These are phyloP conservation scores for Exserohilum rostratum DNA, from an alignment of 2,329 filamentous ascomycete species.

Conservation along the genomic window DNA sequence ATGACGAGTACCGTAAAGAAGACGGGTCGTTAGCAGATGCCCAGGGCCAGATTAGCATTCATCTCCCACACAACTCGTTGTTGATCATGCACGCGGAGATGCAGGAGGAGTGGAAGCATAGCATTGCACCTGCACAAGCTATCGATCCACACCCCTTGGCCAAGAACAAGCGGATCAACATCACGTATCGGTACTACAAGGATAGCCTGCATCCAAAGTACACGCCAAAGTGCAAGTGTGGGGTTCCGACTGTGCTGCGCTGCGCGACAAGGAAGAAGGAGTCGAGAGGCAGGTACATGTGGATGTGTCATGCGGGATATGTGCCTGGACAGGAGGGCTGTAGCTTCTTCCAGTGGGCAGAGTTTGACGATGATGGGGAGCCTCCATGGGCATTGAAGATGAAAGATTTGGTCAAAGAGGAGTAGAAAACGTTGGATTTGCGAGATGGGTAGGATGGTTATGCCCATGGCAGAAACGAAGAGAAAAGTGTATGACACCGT, in stretches of 20 bases:
- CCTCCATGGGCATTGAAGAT: conserved; percentile 63
- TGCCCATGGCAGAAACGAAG: too few species aligned
- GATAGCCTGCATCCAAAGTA: conserved; percentile 74
- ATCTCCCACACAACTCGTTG: conserved; percentile 91
- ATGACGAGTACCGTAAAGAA: conserved; percentile 53
- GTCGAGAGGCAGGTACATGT: conserved; percentile 82
- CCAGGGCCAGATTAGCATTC: conserved; percentile 87
- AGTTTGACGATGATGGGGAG: conserved; percentile 72
- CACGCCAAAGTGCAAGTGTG: conserved; percentile 80
- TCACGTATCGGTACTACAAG: conserved; percentile 91
- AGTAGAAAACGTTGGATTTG: not conserved
- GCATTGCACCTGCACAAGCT: conserved; percentile 73
- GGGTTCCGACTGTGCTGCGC: conserved; percentile 70
- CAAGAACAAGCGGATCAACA: conserved; percentile 82
- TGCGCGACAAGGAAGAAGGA: conserved; percentile 81
- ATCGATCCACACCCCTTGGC: conserved; percentile 86
- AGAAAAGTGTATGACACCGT: too few species aligned
- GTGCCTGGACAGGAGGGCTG: conserved; percentile 65
- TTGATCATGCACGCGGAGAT: conserved; percentile 97
- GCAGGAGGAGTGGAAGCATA: conserved; percentile 97
- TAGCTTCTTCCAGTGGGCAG: conserved; percentile 40
- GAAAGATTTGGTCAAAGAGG: not conserved
- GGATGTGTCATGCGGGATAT: conserved; percentile 86
- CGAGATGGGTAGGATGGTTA: too few species aligned
- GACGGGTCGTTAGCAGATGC: conserved; percentile 59